phyloP scores from a whole-genome alignment of 2,329 filamentous ascomycete genomes.

The Ophiostoma ulmi region DNA sequence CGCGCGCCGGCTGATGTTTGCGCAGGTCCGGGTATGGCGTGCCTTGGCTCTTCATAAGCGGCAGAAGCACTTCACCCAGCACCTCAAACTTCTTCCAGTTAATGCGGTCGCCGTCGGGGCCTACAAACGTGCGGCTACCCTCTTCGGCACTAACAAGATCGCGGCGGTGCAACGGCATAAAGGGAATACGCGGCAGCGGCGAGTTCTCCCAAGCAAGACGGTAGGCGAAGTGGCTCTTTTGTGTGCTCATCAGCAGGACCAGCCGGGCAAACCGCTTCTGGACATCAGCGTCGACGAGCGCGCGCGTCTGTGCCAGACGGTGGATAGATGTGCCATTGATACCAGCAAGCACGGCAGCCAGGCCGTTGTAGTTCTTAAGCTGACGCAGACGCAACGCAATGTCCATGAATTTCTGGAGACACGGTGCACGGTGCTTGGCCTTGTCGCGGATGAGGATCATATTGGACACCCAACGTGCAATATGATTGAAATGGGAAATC shows the following conservation, averaged over 20 bases:
- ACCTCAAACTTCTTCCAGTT: conserved; percentile 99
- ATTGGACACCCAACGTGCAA: conserved; percentile 76
- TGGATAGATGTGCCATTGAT: conserved; percentile 85
- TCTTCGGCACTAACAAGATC: conserved; percentile 90
- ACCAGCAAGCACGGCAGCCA: conserved; percentile 89
- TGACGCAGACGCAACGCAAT: conserved; percentile 81
- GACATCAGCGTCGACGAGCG: conserved; percentile 63
- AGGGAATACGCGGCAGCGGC: conserved; percentile 82
- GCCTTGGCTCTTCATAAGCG: conserved; percentile 87
- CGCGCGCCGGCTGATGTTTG: conserved; percentile 64
- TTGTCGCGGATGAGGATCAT: conserved; percentile 89
- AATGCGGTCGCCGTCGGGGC: conserved; percentile 65
- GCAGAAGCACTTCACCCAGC: conserved; percentile 83
- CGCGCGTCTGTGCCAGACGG: conserved; percentile 72
- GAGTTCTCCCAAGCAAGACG: conserved; percentile 98
- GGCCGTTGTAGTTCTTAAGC: conserved; percentile 93
- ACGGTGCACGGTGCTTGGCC: conserved; percentile 85
- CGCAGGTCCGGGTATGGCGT: conserved; percentile 69
- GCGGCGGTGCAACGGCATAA: conserved; percentile 80
- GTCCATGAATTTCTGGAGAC: conserved; percentile 93
- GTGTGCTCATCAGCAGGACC: conserved; percentile 85
- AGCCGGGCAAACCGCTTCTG: conserved; percentile 84
- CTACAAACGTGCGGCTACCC: conserved; percentile 84
- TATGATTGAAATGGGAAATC: conserved; percentile 87
- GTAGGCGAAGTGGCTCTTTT: conserved; percentile 90